These are phyloP conservation scores for Trichophyton verrucosum DNA, from an alignment of 2,329 filamentous ascomycete genomes.

Conservation along the genomic window DNA sequence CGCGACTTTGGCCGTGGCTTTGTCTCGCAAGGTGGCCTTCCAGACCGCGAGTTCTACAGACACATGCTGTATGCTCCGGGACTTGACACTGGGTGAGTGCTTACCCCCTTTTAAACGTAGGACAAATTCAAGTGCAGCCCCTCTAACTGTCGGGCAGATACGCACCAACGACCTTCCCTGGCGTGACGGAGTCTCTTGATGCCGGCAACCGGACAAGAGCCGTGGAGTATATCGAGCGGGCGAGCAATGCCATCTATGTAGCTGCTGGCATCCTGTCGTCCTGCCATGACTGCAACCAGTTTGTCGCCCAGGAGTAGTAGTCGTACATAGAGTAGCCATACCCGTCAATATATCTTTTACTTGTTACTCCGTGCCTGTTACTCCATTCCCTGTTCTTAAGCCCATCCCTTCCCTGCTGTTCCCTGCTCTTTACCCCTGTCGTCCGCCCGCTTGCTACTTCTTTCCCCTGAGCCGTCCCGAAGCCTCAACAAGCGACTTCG, in stretches of 20 bases:
- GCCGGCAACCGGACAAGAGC: constrained; percentile 16
- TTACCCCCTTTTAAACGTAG: too few species aligned
- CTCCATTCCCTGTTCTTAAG: background rate
- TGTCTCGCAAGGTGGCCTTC: constrained; percentile 35
- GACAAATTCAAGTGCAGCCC: too few species aligned
- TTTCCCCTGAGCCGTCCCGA: background rate
- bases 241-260: constrained; percentile 16
- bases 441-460: background rate
- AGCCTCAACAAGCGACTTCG: background rate
- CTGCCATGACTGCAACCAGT: background rate
- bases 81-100: constrained; percentile 22
- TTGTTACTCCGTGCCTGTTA: too few species aligned
- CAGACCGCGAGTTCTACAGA: constrained; percentile 34
- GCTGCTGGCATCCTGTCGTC: constrained; percentile 15
- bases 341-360: too few species aligned
- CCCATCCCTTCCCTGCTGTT: background rate
- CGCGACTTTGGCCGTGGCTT: constrained; percentile 37
- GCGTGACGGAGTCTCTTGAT: constrained; percentile 19
- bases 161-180: constrained; percentile 18
- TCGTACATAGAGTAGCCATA: background rate
- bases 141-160: constrained; percentile 10
- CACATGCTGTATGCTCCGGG: constrained; percentile 38
- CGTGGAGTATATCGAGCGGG: constrained; percentile 16
- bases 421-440: background rate
- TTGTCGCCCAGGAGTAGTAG: background rate